A percentile compares a stretch with the other conserved stretches of the same genome.
phyloP scores from a whole-genome alignment of 164 flowering plant genomes.

The Tetrastigma voinierianum region DNA sequence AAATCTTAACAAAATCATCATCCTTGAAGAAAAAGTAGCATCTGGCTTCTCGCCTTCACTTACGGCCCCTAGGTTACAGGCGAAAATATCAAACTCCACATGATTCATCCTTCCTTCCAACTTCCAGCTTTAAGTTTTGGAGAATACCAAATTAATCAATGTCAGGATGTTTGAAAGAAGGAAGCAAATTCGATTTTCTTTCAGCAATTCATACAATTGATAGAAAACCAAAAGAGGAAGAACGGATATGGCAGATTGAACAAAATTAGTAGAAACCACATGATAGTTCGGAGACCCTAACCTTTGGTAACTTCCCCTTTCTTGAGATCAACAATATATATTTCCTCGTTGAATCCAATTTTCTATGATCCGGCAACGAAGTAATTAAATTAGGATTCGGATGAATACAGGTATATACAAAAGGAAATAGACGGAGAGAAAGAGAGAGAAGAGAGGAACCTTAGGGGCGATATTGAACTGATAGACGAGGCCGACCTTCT shows the following conservation, averaged over 20 bases:
- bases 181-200: not conserved
- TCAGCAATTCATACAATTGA: not conserved
- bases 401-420: not conserved
- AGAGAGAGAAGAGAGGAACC: conserved; percentile 29
- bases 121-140: too few species aligned
- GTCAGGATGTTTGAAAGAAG: not conserved
- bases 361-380: conserved; percentile 44
- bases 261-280: not conserved
- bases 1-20: conserved; percentile 82
- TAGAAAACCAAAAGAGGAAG: not conserved
- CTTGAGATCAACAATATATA: conserved; percentile 77
- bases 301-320: conserved; percentile 93
- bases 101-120: too few species aligned
- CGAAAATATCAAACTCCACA: not conserved
- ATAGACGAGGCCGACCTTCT: conserved; percentile 86
- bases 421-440: conserved; percentile 1
- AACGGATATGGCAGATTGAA: not conserved
- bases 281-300: conserved; percentile 26
- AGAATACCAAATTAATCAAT: too few species aligned
- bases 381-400: not conserved
- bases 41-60: conserved; percentile 93
- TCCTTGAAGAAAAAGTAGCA: conserved; percentile 89
- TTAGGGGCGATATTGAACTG: conserved; percentile 87
- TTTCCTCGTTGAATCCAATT: conserved; percentile 76
- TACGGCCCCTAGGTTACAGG: conserved; percentile 60